Base-by-base conservation (phyloP, 169 alveolate genomes). In the Eimeria necatrix region DNA sequence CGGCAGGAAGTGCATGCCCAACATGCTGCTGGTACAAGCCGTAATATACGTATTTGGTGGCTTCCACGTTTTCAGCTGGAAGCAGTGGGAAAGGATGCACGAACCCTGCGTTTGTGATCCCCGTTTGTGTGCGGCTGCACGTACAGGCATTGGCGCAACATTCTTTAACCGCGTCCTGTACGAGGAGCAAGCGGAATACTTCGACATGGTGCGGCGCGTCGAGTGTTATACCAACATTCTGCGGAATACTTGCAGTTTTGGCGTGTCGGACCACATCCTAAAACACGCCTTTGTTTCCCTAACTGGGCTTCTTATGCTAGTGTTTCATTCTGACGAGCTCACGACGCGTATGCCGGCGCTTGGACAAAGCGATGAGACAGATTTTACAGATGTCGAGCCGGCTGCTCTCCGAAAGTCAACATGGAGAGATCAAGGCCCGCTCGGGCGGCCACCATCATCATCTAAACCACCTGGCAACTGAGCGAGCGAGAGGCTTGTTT, bases 101-200 rank as follows among this genome's bases (percentile, higher is more conserved):
- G 41, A 32, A 32, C 2, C 41, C 2, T 32, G 41, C 3, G 41
- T 32, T 32, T 32, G 41, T 32, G 41, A 32, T 32, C 41, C 41
- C 41, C 41, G 41, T 32, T 32, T 32, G 41, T 32, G 41, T 32
- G 41, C 41, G 41, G 41, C 41, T 24, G 98, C 98, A 94, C 98
- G 97, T 96, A 97, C 96, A 95, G 99, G 99, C 71, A 96, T 96
- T n/a, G 98, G 98, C 18, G 95, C 98, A 9, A 94, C 96, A 26
- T 96, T 97, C 87, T 98, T 98, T 64, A 98, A 97, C 96, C 95
- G 98, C 86, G 97, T 98, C 12, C 96, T 98, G 85, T 96, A 97
- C 83, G 98, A 97, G 71, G 99, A 98, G 95, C 98, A 98, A 53
- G 97, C 98, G 14, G 98, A 97, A 94, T 98, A 98, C 93, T 97